Evolutionary conservation across 108 stramenopile species (phyloP).

Genomic region (Cyclotella atomus): DNA sequence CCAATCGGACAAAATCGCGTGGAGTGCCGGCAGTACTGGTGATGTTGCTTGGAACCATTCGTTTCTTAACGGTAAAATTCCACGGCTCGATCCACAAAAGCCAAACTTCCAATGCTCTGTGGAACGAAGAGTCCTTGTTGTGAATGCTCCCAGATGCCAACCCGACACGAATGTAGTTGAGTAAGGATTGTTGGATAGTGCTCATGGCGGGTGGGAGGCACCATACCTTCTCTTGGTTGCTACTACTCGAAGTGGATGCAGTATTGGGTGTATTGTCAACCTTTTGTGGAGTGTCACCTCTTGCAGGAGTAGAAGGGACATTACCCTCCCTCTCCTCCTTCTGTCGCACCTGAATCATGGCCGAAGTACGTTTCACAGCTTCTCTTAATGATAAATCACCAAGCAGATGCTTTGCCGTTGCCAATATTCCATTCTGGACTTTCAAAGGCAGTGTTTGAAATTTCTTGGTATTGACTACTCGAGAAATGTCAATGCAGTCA

Average conservation of each 20-base stretch:
- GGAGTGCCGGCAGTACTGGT: not conserved
- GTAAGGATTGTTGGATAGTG: slow-evolving; percentile 62
- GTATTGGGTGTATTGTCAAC: too few species aligned
- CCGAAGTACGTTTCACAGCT: slow-evolving; percentile 21
- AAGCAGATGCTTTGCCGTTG: slow-evolving; percentile 49
- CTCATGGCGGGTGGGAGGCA: slow-evolving; percentile 69
- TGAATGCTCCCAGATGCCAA: slow-evolving; percentile 84
- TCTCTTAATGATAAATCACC: slow-evolving; percentile 26
- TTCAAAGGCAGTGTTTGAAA: slow-evolving; percentile 59
- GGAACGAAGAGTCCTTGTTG: slow-evolving; percentile 59
- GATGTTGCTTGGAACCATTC: slow-evolving; percentile 15
- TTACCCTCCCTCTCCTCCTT: slow-evolving; percentile 22
- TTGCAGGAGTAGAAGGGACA: not conserved
- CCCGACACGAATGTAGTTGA: slow-evolving; percentile 72
- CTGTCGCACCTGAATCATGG: slow-evolving; percentile 11
- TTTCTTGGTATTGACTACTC: slow-evolving; percentile 34
- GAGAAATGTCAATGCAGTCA: slow-evolving; percentile 65
- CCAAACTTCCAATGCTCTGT: slow-evolving; percentile 80
- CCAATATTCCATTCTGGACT: slow-evolving; percentile 56
- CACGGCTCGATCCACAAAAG: slow-evolving; percentile 89
- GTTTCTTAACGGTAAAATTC: slow-evolving; percentile 57
- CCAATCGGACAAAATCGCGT: slow-evolving; percentile 36
- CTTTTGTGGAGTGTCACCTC: too few species aligned
- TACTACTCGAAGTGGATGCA: too few species aligned
- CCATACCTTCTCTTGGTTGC: slow-evolving; percentile 20